Evolutionary conservation across 2,329 filamentous ascomycete species (phyloP), one percentile per base, ranked within the genome.

Genomic region (Stemphylium vesicarium): DNA sequence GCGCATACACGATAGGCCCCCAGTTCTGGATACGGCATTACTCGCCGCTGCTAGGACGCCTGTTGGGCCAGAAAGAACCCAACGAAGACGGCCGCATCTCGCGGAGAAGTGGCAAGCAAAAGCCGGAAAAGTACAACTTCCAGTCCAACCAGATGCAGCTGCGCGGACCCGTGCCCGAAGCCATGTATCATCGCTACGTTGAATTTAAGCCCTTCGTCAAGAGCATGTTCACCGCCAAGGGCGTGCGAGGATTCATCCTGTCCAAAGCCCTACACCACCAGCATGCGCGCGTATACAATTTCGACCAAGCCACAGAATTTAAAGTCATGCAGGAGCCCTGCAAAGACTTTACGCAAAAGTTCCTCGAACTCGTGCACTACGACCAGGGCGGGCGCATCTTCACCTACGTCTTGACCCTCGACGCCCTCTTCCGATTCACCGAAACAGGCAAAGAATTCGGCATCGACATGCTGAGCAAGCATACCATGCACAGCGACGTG

Each of bases 391-490:
- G 90, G 1, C 87, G 92, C 11, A 86, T 96, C 52, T 97, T 95
- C 70, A 98, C 94, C 18, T 98, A 97, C 65, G 88, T 97, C 22
- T 80, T 98, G 18, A 96, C 92, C 0, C 82, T 97, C 6, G 94
- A 98, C 69, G 90, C 89, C 4, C 82, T 94, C 48, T 85, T 96
- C 70, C 88, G 92, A 40, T 97, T 97, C 77, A 97, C 94, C 1
- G 94, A 97, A 75, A 98, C 94, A 0, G 94, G 94, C 26, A 95
- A 95, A 66, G 93, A 97, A 68, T 97, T 97, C 56, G 92, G 93
- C 47, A 92, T 98, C 67, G 94, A 97, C 77, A 81, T 97, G 74
- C 78, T 98, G 67, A 92, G 88, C 75, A 98, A 98, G 74, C 94
- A 98, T 75, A 96, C 92, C 36, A 96, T 98, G 92, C 94, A 98